Conservation (phyloP, 805 yeast species). For the Candida krabiensis region DNA sequence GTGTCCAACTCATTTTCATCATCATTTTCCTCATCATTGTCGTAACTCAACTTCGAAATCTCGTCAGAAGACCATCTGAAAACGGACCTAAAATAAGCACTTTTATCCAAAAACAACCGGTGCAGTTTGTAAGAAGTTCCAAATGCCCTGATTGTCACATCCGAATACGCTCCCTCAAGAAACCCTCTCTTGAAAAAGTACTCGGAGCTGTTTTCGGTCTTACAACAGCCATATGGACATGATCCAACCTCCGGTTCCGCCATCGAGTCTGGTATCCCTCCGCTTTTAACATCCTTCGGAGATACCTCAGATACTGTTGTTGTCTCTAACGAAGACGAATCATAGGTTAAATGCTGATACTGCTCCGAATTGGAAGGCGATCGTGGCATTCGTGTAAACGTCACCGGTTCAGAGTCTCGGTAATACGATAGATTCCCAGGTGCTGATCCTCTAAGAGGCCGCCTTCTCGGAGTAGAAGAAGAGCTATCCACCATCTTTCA, state of each 20-base stretch:
- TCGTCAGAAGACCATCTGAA: conserved; percentile 41
- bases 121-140: conserved; percentile 46
- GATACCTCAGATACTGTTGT: too few species aligned
- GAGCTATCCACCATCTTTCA: conserved; percentile 14
- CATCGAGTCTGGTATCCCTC: not conserved
- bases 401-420: too few species aligned
- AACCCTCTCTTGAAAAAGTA: conserved; percentile 41
- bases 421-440: conserved; percentile 22
- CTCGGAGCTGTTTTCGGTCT: conserved; percentile 21
- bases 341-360: not conserved
- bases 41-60: not conserved
- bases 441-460: conserved; percentile 18
- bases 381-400: too few species aligned
- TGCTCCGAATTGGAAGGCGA: too few species aligned
- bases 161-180: conserved; percentile 47
- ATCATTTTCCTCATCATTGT: conserved; percentile 5
- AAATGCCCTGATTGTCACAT: conserved; percentile 49
- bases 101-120: conserved; percentile 42
- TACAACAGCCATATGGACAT: conserved; percentile 32
- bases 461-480: conserved; percentile 13
- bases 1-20: conserved; percentile 4
- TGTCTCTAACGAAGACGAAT: too few species aligned
- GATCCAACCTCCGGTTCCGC: conserved; percentile 6
- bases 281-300: conserved; percentile 6
- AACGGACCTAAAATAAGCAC: conserved; percentile 48